Evolutionary conservation across 108 stramenopile species (phyloP).

Genomic region (Cyclotella cryptica): DNA sequence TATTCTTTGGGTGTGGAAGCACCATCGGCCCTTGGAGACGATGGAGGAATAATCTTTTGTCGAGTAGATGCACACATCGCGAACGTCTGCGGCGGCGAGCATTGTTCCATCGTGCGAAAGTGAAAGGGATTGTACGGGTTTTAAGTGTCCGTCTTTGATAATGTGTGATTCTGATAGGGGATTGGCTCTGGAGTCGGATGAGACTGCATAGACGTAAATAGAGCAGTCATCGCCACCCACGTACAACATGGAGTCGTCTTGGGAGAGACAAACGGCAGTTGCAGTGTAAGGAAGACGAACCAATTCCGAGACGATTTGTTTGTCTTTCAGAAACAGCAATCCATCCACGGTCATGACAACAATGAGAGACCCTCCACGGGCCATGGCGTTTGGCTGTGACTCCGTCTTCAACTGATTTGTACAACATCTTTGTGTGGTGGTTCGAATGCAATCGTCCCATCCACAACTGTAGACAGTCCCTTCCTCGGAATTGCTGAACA

Average conservation of each 20-base stretch:
- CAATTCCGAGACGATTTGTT: conserved; percentile 53
- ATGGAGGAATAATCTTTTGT: conserved; percentile 53
- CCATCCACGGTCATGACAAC: conserved; percentile 84
- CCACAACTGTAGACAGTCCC: conserved; percentile 78
- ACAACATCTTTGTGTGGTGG: conserved; percentile 38
- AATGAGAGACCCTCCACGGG: conserved; percentile 67
- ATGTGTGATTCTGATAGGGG: conserved; percentile 62
- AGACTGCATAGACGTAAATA: conserved; percentile 81
- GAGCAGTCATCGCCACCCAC: conserved; percentile 94
- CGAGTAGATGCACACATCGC: conserved; percentile 84
- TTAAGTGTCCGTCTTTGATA: conserved; percentile 67
- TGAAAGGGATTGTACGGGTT: conserved; percentile 87
- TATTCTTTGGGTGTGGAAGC: conserved; percentile 85
- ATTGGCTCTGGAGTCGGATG: conserved; percentile 31
- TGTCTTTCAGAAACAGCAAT: conserved; percentile 60
- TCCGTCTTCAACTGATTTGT: conserved; percentile 57
- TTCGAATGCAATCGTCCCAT: conserved; percentile 92
- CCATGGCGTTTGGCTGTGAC: conserved; percentile 89
- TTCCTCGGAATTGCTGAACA: conserved; percentile 18
- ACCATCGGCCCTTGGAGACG: conserved; percentile 75
- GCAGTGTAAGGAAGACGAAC: conserved; percentile 72
- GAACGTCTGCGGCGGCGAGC: conserved; percentile 86
- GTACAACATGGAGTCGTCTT: conserved; percentile 81
- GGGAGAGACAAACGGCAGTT: conserved; percentile 73
- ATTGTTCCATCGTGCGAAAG: conserved; percentile 83